Percentiles rank a stretch among this genome's conserved stretches.
phyloP scores from a whole-genome alignment of 345 rosid genomes.

The Erysimum cheiranthoides region DNA sequence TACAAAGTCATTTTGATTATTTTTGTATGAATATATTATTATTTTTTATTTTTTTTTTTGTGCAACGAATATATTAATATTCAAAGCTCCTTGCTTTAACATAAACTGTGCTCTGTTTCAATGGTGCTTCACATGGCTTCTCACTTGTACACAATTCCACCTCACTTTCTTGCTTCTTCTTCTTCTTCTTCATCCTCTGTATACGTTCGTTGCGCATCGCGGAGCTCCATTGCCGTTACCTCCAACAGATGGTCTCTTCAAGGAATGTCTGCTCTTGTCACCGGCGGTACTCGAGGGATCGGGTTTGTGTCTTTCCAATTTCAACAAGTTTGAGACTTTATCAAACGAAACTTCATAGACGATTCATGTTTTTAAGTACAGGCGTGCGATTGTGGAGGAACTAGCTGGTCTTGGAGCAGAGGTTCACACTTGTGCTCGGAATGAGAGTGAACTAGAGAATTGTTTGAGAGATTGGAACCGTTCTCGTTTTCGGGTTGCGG shows the following conservation, averaged over 20 bases:
- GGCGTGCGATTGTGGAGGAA: slow-evolving; percentile 82
- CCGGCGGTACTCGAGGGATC: slow-evolving; percentile 76
- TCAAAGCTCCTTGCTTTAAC: neutral
- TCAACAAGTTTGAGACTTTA: neutral
- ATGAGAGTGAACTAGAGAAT: slow-evolving; percentile 53
- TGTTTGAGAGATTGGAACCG: slow-evolving; percentile 58
- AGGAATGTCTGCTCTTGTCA: slow-evolving; percentile 60
- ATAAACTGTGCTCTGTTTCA: neutral
- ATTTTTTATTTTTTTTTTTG: too few relatives aligned
- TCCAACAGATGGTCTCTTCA: slow-evolving; percentile 58
- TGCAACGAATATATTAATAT: too few relatives aligned
- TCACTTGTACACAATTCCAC: slow-evolving; percentile 7
- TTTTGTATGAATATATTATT: too few relatives aligned
- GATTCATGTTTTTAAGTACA: slow-evolving; percentile 20
- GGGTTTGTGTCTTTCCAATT: slow-evolving; percentile 51
- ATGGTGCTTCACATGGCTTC: slow-evolving; percentile 29
- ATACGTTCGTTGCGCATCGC: slow-evolving; percentile 25
- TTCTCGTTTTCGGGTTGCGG: slow-evolving; percentile 54
- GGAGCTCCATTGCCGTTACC: neutral
- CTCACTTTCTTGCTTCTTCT: slow-evolving; percentile 32
- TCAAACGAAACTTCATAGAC: slow-evolving; percentile 10
- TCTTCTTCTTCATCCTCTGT: slow-evolving; percentile 20
- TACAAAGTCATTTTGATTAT: too few relatives aligned
- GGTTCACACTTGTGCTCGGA: slow-evolving; percentile 76
- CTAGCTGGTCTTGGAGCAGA: slow-evolving; percentile 68